Percentiles rank a stretch among this genome's conserved stretches.
Evolutionary conservation across 2,329 filamentous ascomycete genomes (phyloP).

Genomic region (Cladophialophora carrionii): DNA sequence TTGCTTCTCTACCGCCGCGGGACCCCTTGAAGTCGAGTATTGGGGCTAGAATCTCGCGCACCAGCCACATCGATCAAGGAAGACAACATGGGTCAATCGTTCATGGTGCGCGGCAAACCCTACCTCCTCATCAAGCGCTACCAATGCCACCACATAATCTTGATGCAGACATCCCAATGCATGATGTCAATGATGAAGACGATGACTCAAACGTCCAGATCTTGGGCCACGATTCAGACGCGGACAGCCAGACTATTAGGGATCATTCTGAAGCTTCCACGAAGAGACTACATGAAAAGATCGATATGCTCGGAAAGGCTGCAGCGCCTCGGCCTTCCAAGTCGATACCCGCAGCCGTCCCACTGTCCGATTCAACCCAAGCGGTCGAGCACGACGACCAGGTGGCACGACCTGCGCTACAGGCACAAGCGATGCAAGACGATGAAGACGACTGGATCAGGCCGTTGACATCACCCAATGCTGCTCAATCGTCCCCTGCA

Average conservation of each 20-base stretch:
- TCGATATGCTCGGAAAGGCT: slow-evolving; percentile 70
- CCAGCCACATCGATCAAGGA: slow-evolving; percentile 67
- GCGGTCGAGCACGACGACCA: slow-evolving; percentile 37
- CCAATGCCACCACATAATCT: slow-evolving; percentile 9
- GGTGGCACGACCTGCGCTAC: slow-evolving; percentile 32
- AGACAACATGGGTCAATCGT: slow-evolving; percentile 55
- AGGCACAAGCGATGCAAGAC: slow-evolving; percentile 29
- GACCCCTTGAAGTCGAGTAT: slow-evolving; percentile 90
- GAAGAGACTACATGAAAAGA: slow-evolving; percentile 87
- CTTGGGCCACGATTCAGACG: slow-evolving; percentile 47
- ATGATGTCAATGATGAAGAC: slow-evolving; percentile 25
- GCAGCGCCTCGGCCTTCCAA: slow-evolving; percentile 52
- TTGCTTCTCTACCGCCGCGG: slow-evolving; percentile 86
- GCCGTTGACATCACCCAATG: slow-evolving; percentile 46
- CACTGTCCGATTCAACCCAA: slow-evolving; percentile 25
- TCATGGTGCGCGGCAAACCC: slow-evolving; percentile 56
- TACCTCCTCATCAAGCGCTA: slow-evolving; percentile 11
- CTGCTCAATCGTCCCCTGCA: slow-evolving; percentile 41
- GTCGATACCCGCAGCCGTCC: slow-evolving; percentile 46
- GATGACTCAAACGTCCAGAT: slow-evolving; percentile 33
- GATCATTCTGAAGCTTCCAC: slow-evolving; percentile 88
- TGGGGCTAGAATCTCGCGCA: slow-evolving; percentile 71
- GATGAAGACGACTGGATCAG: slow-evolving; percentile 65
- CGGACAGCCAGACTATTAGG: slow-evolving; percentile 56
- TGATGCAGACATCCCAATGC: slow-evolving; percentile 29